phyloP scores from a whole-genome alignment of 2,329 filamentous ascomycete genomes.

The Nemania sp. region DNA sequence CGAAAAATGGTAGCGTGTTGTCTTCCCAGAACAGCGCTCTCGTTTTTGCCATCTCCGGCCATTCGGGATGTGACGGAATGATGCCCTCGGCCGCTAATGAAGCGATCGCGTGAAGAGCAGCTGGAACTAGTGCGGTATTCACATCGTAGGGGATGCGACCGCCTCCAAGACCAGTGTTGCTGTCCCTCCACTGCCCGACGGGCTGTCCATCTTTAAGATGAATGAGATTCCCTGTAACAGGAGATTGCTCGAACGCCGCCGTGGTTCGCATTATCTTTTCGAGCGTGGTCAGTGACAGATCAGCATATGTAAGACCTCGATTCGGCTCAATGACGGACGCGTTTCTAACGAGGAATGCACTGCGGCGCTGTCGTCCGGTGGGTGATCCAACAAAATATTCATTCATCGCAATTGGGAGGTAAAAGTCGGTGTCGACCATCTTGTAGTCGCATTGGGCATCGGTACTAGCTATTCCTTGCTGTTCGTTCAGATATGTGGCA shows the following conservation, averaged over 20 bases:
- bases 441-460: constrained; percentile 60
- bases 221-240: constrained; percentile 58
- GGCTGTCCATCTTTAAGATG: constrained; percentile 56
- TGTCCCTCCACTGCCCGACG: constrained; percentile 68
- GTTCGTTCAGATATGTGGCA: constrained; percentile 60
- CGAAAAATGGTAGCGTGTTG: constrained; percentile 60
- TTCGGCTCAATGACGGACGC: constrained; percentile 56
- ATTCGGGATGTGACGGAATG: constrained; percentile 53
- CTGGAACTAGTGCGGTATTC: constrained; percentile 65
- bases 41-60: constrained; percentile 48
- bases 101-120: constrained; percentile 61
- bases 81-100: constrained; percentile 53
- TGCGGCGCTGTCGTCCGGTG: constrained; percentile 44
- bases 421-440: constrained; percentile 67
- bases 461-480: constrained; percentile 55
- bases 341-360: constrained; percentile 45
- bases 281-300: constrained; percentile 55
- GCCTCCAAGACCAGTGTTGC: constrained; percentile 60
- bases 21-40: constrained; percentile 67
- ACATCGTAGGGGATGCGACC: constrained; percentile 68
- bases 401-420: constrained; percentile 59
- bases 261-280: constrained; percentile 62
- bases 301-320: constrained; percentile 53
- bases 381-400: constrained; percentile 58
- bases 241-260: constrained; percentile 56